Percentiles rank a stretch among this genome's conserved stretches.
These are phyloP conservation scores for Stagonosporopsis chrysanthemi DNA, from an alignment of 2,329 filamentous ascomycete genomes.

Conservation along the genomic window DNA sequence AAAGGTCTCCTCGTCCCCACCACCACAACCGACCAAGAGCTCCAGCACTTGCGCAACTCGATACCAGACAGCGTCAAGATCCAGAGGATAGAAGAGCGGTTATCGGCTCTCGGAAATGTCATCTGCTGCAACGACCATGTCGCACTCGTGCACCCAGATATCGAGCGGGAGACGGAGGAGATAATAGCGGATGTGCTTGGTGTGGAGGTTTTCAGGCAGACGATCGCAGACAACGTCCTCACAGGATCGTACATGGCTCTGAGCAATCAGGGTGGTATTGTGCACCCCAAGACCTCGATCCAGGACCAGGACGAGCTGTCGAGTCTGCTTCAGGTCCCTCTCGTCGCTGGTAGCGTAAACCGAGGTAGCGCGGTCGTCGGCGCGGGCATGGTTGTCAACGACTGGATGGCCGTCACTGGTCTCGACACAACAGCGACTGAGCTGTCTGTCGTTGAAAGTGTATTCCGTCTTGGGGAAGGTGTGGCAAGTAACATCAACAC, in stretches of 20 bases:
- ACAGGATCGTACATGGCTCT: slow-evolving; percentile 97
- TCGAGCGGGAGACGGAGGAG: slow-evolving; percentile 98
- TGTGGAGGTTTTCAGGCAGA: slow-evolving; percentile 91
- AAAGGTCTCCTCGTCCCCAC: slow-evolving; percentile 97
- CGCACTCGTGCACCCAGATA: slow-evolving; percentile 91
- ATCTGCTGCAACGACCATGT: slow-evolving; percentile 98
- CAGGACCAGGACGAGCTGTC: slow-evolving; percentile 98
- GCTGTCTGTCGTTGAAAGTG: slow-evolving; percentile 92
- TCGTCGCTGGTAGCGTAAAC: slow-evolving; percentile 94
- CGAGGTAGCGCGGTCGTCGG: slow-evolving; percentile 94
- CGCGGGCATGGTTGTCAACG: slow-evolving; percentile 95
- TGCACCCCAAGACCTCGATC: slow-evolving; percentile 95
- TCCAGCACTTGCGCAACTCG: slow-evolving; percentile 95
- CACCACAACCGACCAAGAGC: slow-evolving; percentile 95
- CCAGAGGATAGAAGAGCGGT: slow-evolving; percentile 94
- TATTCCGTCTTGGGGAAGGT: slow-evolving; percentile 93
- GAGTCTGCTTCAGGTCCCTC: slow-evolving; percentile 89
- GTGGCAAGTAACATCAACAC: slow-evolving; percentile 78
- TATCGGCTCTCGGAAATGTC: slow-evolving; percentile 95
- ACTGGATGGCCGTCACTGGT: slow-evolving; percentile 93
- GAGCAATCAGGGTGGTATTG: slow-evolving; percentile 93
- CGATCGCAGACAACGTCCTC: slow-evolving; percentile 94
- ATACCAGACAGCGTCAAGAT: slow-evolving; percentile 92
- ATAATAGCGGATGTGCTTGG: slow-evolving; percentile 95
- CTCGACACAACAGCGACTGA: slow-evolving; percentile 97